A percentile compares a stretch with the other conserved stretches of the same genome.
These are phyloP conservation scores for Vaccinium myrtillus DNA, from an alignment of 148 eudicot genomes.

Conservation along the genomic window DNA sequence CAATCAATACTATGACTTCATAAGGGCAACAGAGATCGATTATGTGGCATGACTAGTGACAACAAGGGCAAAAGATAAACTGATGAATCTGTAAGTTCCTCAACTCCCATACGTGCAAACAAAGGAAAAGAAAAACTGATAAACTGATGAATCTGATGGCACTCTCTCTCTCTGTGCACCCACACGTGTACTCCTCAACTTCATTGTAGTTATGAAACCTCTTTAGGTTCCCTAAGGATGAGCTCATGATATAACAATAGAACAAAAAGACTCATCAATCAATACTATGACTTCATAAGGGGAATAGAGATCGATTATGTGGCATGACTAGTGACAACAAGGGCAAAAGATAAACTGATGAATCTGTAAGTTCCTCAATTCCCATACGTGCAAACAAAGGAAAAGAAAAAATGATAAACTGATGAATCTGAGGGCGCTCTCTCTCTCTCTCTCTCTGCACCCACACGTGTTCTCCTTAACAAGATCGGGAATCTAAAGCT, in stretches of 20 bases:
- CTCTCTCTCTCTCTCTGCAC: too few species aligned
- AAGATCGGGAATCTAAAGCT: too few species aligned
- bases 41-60: neutral
- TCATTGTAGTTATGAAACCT: neutral
- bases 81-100: neutral
- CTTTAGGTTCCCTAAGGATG: neutral
- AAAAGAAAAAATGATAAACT: too few species aligned
- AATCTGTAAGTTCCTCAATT: neutral
- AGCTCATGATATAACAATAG: neutral
- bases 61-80: neutral
- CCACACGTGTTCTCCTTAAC: too few species aligned
- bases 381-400: neutral
- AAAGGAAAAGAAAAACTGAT: neutral
- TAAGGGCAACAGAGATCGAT: neutral
- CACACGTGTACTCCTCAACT: too few species aligned
- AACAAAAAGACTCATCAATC: neutral
- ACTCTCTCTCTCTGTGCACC: too few species aligned
- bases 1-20: neutral
- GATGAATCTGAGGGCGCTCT: too few species aligned
- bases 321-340: neutral
- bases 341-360: neutral
- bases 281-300: neutral
- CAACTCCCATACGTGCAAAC: neutral
- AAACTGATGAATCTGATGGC: neutral
- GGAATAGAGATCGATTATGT: neutral